These are phyloP conservation scores for Saraca asoca DNA, from an alignment of 331 rosid species.

Conservation along the genomic window DNA sequence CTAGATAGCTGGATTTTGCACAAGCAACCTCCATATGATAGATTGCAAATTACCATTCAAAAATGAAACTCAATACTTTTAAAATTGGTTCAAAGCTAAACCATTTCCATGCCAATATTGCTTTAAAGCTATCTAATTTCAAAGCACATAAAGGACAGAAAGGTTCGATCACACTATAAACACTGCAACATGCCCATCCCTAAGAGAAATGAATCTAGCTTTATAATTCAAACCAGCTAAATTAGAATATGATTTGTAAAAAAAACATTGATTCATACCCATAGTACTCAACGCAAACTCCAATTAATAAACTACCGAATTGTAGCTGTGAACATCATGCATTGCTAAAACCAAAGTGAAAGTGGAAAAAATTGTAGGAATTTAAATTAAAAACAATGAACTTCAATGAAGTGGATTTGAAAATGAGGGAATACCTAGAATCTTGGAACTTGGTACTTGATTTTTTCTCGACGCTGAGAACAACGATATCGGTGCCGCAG, in stretches of 20 bases:
- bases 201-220: slow-evolving; percentile 8
- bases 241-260: background rate
- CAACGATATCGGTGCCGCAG: slow-evolving; percentile 92
- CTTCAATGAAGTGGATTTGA: background rate
- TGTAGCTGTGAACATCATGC: background rate
- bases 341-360: slow-evolving; percentile 4
- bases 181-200: too few species aligned
- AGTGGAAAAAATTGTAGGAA: background rate
- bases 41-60: too few species aligned
- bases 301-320: background rate
- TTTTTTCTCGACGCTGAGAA: slow-evolving; percentile 97
- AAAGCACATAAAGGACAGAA: too few species aligned
- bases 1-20: too few species aligned
- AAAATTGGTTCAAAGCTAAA: too few species aligned
- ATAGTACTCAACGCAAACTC: background rate
- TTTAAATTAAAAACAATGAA: background rate
- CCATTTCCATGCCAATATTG: too few species aligned
- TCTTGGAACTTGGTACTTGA: slow-evolving; percentile 93
- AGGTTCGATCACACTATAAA: too few species aligned
- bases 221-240: background rate
- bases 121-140: too few species aligned
- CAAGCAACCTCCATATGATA: too few species aligned
- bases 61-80: too few species aligned
- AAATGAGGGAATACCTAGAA: slow-evolving; percentile 53
- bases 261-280: background rate